Evolutionary conservation across 768 basidiomycete species (phyloP), one percentile per base, ranked within the genome.

Genomic region (Cubamyces lactineus): DNA sequence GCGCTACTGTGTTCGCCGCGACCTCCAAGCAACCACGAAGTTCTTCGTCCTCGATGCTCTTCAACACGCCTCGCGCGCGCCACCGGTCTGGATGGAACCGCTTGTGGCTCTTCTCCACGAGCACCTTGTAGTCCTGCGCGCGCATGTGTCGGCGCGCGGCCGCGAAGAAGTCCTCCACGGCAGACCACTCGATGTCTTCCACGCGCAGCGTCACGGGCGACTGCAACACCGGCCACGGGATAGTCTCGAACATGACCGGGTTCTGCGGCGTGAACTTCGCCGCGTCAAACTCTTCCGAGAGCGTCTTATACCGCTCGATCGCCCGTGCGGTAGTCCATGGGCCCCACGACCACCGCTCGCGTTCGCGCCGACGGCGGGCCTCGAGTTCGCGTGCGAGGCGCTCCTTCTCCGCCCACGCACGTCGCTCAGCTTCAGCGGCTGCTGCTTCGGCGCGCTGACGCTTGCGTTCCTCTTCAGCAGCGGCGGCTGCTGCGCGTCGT

Each of bases 41-140:
- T 48, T 79, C 74, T 50, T 86, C 85, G 61, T 89, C 86, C 23
- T 71, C 67, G 49, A 89, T 80, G 49, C 82, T 82, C 60, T 77
- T 77, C 69, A 89, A 78, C 39, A 92, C 74, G 28, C 83, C 83
- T 43, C 87, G 79, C 30, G 87, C 85, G 45, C 85, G 78, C 92
- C 90, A 94, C 62, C 88, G 77, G 72, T 93, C 91, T 1, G 90
- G 89, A 66, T 92, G 92, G 71, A 92, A 93, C 53, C 90, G 66
- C 42, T 84, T 80, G 67, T 91, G 83, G 66, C 86, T 88, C 68
- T 84, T 85, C 74, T 89, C 84, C 3, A 93, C 79, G 57, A 92
- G 81, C 1, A 71, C 72, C 68, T 82, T 85, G 74, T 84, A 92
- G 51, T 89, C 87, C 70, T 86, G 83, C 17, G 73, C 56, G 23